Evolutionary conservation across 1,284 basidiomycete genomes (phyloP).

Genomic region (Gomphus bonarii): DNA sequence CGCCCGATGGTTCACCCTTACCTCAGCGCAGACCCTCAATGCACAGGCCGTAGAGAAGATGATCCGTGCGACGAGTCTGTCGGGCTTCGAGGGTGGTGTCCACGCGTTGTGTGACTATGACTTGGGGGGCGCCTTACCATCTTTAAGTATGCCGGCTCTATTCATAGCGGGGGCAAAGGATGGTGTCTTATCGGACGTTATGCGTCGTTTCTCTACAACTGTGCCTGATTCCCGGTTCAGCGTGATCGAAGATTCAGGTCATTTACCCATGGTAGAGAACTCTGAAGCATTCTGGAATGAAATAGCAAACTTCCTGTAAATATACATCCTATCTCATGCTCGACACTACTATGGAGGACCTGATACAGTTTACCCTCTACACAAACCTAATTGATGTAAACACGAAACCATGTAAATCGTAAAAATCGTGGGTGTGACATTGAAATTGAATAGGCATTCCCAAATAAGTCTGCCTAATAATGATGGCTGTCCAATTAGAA

Average conservation of each 20-base stretch:
- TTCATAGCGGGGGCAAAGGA: background rate
- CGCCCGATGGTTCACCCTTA: background rate
- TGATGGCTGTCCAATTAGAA: background rate
- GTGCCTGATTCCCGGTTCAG: background rate
- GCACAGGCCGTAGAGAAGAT: background rate
- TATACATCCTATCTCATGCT: background rate
- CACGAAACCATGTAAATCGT: background rate
- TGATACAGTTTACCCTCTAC: background rate
- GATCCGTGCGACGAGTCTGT: background rate
- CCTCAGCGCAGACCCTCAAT: background rate
- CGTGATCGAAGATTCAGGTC: background rate
- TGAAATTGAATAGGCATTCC: background rate
- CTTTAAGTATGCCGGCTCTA: background rate
- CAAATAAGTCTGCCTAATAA: background rate
- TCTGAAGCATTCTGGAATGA: background rate
- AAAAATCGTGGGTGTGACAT: slow-evolving; percentile 1
- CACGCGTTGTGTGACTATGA: background rate
- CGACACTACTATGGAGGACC: background rate
- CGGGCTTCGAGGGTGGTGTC: background rate
- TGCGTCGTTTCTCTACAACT: background rate
- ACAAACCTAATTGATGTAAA: background rate
- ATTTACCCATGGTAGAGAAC: slow-evolving; percentile 1
- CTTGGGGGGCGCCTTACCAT: background rate
- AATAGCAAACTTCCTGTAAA: background rate
- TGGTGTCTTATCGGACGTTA: background rate